Percentiles rank a stretch among this genome's conserved stretches.
phyloP scores from a whole-genome alignment of 805 yeast species.

The Wickerhamiella siamensis region DNA sequence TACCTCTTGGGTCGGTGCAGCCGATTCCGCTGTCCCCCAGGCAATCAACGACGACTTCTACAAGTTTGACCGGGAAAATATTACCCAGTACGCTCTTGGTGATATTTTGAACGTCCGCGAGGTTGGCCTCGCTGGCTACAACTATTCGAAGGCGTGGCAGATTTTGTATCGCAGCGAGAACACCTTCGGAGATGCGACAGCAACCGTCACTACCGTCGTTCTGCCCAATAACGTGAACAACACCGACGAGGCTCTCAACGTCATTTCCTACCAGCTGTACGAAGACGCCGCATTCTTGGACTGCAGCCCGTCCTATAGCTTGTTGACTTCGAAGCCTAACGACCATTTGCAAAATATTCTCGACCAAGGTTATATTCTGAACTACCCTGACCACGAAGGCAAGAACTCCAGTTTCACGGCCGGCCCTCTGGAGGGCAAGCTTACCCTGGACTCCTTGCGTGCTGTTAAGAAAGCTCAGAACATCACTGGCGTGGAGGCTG shows the following conservation, averaged over 20 bases:
- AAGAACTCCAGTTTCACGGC: constrained; percentile 19
- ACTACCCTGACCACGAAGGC: constrained; percentile 22
- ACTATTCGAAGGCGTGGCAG: constrained; percentile 8
- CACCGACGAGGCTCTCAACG: constrained; percentile 3
- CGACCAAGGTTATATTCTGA: constrained; percentile 8
- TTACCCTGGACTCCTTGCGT: constrained; percentile 16
- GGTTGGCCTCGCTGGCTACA: constrained; percentile 9
- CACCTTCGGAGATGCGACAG: constrained; percentile 7
- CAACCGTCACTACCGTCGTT: constrained; percentile 13
- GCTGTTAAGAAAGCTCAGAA: constrained; percentile 12
- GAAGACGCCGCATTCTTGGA: constrained; percentile 19
- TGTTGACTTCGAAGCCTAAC: constrained; percentile 5
- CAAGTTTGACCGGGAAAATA: constrained; percentile 3
- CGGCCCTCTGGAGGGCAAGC: constrained; percentile 18
- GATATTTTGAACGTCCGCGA: constrained; percentile 11
- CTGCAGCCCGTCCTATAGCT: constrained; percentile 20
- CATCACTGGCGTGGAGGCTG: constrained; percentile 10
- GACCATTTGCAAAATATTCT: constrained; percentile 3
- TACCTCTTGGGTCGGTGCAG: constrained; percentile 10
- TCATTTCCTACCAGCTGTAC: constrained; percentile 20
- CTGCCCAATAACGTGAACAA: constrained; percentile 4
- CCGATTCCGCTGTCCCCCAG: constrained; percentile 5
- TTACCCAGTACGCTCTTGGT: constrained; percentile 9
- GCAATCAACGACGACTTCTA: constrained; percentile 15
- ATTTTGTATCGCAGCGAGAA: constrained; percentile 9